Evolutionary conservation across 441 rosid species (phyloP).

Genomic region (Euphorbia corollata): DNA sequence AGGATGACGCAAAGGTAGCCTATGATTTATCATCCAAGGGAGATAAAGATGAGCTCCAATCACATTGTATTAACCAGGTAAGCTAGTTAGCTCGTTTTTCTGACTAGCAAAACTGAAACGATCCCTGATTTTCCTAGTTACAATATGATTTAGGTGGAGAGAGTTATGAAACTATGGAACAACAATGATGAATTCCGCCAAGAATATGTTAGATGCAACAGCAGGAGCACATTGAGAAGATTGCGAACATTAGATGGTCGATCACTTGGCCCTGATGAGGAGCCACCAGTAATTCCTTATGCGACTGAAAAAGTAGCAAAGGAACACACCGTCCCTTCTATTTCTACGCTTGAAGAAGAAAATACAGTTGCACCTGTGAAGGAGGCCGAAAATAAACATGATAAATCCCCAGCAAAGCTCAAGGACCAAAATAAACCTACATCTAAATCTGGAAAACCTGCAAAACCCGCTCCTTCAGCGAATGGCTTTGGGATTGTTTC

Average conservation of each 20-base stretch:
- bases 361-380: constrained; percentile 15
- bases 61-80: constrained; percentile 63
- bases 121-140: constrained; percentile 18
- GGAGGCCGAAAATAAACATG: neutral
- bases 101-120: neutral
- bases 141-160: constrained; percentile 51
- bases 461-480: constrained; percentile 30
- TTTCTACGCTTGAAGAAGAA: constrained; percentile 26
- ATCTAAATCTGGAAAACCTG: constrained; percentile 34
- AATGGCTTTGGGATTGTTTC: constrained; percentile 30
- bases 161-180: constrained; percentile 62
- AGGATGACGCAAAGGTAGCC: constrained; percentile 52
- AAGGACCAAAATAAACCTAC: constrained; percentile 37
- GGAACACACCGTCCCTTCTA: constrained; percentile 25
- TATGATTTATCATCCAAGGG: constrained; percentile 52
- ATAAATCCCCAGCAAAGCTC: constrained; percentile 20
- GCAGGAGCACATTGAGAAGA: constrained; percentile 58
- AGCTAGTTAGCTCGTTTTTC: constrained; percentile 30
- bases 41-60: constrained; percentile 47
- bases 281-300: constrained; percentile 42
- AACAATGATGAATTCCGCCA: constrained; percentile 53
- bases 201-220: constrained; percentile 53
- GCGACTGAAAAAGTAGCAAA: constrained; percentile 32
- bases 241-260: constrained; percentile 79
- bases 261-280: constrained; percentile 75